Evolutionary conservation across 805 yeast genomes (phyloP).

Genomic region (Nakazawaea laoshanensis): DNA sequence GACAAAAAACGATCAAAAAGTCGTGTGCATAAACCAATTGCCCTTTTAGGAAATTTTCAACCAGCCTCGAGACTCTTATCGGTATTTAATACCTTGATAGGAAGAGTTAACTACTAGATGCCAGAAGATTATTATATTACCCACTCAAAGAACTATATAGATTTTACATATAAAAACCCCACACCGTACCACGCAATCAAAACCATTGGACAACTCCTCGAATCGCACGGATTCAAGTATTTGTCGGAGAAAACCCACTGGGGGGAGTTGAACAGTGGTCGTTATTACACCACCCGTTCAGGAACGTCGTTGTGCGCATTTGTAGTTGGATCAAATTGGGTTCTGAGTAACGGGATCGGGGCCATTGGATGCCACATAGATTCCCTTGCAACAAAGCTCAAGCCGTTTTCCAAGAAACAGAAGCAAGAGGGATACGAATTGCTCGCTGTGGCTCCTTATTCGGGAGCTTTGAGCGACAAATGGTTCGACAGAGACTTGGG

Average conservation of each 20-base stretch:
- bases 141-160: slow-evolving; percentile 38
- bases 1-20: too few species aligned
- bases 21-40: too few species aligned
- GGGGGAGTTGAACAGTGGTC: slow-evolving; percentile 38
- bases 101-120: background rate
- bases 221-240: slow-evolving; percentile 54
- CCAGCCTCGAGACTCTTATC: too few species aligned
- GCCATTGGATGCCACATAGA: slow-evolving; percentile 70
- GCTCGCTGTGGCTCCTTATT: slow-evolving; percentile 78
- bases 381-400: slow-evolving; percentile 56
- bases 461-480: slow-evolving; percentile 54
- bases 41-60: too few species aligned
- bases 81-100: background rate
- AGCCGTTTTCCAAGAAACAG: slow-evolving; percentile 58
- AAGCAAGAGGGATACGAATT: slow-evolving; percentile 66
- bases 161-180: slow-evolving; percentile 65
- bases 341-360: slow-evolving; percentile 57
- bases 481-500: slow-evolving; percentile 90
- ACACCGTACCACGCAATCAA: slow-evolving; percentile 68
- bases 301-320: slow-evolving; percentile 66
- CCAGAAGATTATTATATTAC: slow-evolving; percentile 5
- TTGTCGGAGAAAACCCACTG: slow-evolving; percentile 56
- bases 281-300: slow-evolving; percentile 60
- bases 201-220: slow-evolving; percentile 37
- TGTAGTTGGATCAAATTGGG: slow-evolving; percentile 59